Evolutionary conservation across 441 rosid species (phyloP).

Genomic region (Hura crepitans): DNA sequence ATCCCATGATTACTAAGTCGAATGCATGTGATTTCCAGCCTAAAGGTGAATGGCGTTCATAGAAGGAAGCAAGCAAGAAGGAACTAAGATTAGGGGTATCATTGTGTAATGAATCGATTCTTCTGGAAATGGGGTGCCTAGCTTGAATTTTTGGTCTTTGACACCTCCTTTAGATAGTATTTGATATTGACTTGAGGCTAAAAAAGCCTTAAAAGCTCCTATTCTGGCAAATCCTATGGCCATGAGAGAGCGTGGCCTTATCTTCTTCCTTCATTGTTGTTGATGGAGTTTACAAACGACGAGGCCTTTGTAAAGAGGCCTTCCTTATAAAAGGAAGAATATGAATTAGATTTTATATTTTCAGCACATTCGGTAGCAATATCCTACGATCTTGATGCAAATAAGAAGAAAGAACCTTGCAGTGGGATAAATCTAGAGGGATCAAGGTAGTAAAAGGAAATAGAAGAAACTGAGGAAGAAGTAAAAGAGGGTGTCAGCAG

Average conservation of each 20-base stretch:
- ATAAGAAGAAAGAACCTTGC: constrained; percentile 39
- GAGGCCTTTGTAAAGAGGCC: constrained; percentile 31
- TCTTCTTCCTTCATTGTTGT: constrained; percentile 75
- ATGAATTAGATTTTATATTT: constrained; percentile 43
- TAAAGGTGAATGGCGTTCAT: constrained; percentile 5
- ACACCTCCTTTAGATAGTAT: constrained; percentile 50
- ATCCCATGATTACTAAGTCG: constrained; percentile 4
- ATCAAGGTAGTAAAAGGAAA: constrained; percentile 85
- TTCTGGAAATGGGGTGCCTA: constrained; percentile 58
- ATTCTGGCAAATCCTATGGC: constrained; percentile 38
- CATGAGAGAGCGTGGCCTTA: constrained; percentile 52
- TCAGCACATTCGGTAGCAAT: constrained; percentile 69
- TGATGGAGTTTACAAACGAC: constrained; percentile 45
- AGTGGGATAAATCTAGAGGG: constrained; percentile 62
- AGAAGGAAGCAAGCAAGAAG: constrained; percentile 19
- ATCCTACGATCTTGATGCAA: constrained; percentile 57
- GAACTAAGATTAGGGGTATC: constrained; percentile 36
- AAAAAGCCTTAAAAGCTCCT: constrained; percentile 33
- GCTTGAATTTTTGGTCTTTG: constrained; percentile 99
- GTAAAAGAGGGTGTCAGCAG: no score
- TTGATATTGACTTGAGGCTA: constrained; percentile 25
- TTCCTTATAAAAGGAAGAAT: constrained; percentile 39
- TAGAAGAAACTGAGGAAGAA: constrained; percentile 77
- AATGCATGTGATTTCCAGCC: constrained; percentile 13
- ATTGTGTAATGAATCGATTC: constrained; percentile 39